Base-by-base conservation (phyloP, 78 protist genomes). In the Emiliania huxleyi region DNA sequence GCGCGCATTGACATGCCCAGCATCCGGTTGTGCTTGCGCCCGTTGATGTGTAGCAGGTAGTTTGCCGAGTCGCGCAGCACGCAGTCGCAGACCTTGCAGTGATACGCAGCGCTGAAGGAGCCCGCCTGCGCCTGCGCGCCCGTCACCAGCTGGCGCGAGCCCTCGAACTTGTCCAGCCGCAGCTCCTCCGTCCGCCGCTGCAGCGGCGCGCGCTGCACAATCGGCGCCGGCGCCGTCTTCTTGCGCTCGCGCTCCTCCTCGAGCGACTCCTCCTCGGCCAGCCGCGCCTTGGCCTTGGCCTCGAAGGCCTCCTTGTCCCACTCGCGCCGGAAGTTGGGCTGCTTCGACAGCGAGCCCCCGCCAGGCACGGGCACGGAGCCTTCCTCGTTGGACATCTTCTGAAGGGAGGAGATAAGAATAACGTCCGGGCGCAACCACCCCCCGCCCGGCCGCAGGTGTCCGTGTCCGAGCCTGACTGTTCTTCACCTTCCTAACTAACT, bases 1-100 rank as follows among this genome's bases (percentile, higher is more conserved):
- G 89, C 89, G 35, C 89, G 89, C 33, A 81, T 21, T 18, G 52
- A 19, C 89, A 81, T 81, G 40, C 89, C 89, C 15, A 81, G 52
- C 38, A 42, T 81, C 40, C 89, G 89, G 21, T 19, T 44, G 56
- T 81, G 89, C 48, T 81, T 81, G 40, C 52, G 25, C 29, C 89
- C 89, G 89, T 81, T 81, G 26, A 81, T 44, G 52, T 81, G 89
- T 12, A 21, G 12, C 89, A 81, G 55, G 18, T 44, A 81, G 56
- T 43, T 81, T 18, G 89, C 48, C 56, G 89, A 81, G 89, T 81
- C 89, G 11, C 89, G 89, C 56, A 81, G 89, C 38, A 2, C 25
- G 56, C 89, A 81, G 56, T 81, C 52, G 89, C 89, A 81, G n/a
- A 81, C 89, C 38, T 44, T 81, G 56, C 89, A 81, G 56, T 26